Percentiles rank a stretch among this genome's conserved stretches.
phyloP scores from a whole-genome alignment of 495 filamentous ascomycete genomes.

The Glarea lozoyensis region DNA sequence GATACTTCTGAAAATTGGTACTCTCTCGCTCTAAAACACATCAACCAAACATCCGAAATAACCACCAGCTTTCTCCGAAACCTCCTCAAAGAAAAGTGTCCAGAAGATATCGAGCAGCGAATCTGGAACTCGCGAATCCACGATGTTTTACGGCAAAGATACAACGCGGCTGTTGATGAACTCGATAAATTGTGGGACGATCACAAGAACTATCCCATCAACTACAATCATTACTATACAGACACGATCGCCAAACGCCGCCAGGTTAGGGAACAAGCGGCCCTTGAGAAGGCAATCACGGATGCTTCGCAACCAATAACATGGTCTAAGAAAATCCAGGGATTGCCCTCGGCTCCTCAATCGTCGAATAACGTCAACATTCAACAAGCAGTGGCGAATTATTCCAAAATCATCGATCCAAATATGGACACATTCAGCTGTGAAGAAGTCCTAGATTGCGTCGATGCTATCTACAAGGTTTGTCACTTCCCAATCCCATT shows the following conservation, averaged over 20 bases:
- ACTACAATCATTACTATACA: conserved; percentile 31
- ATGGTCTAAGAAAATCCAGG: no score
- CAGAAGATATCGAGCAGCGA: conserved; percentile 19
- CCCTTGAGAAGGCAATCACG: neutral
- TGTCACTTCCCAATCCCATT: conserved; percentile 1
- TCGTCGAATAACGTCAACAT: neutral
- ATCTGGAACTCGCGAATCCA: conserved; percentile 23
- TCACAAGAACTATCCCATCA: conserved; percentile 36
- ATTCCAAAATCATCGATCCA: conserved; percentile 6
- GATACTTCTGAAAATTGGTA: conserved; percentile 20
- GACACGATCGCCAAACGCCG: conserved; percentile 22
- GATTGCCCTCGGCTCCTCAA: neutral
- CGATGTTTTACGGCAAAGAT: conserved; percentile 20
- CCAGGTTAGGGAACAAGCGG: conserved; percentile 15
- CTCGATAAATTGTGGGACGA: conserved; percentile 35
- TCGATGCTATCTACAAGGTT: conserved; percentile 30
- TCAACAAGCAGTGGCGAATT: neutral
- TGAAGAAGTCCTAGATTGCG: conserved; percentile 26
- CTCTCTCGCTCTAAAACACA: conserved; percentile 13
- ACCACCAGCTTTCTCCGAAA: conserved; percentile 21
- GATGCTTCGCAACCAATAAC: neutral
- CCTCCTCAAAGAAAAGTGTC: conserved; percentile 26
- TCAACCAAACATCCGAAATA: conserved; percentile 17
- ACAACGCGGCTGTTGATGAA: conserved; percentile 18
- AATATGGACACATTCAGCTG: conserved; percentile 29